phyloP scores from a whole-genome alignment of 306 rosid genomes.

The Hippophae tibetana region DNA sequence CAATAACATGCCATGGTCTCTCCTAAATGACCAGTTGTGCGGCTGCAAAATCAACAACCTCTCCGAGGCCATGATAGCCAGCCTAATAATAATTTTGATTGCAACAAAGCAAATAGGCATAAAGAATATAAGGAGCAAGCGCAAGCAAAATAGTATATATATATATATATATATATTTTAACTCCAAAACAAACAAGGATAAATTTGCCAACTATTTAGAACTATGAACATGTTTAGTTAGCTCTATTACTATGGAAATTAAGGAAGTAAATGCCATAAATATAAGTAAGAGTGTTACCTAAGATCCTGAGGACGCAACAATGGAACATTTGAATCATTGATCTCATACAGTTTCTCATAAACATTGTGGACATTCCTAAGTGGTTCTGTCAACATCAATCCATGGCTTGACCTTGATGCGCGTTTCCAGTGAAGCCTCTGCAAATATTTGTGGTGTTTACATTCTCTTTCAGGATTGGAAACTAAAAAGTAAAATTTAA shows the following conservation, averaged over 20 bases:
- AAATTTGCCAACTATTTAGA: no score
- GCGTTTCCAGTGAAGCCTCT: constrained; percentile 16
- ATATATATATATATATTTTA: no score
- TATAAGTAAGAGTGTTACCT: no score
- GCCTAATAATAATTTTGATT: background rate
- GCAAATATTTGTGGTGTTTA: background rate
- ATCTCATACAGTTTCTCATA: no score
- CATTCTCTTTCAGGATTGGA: background rate
- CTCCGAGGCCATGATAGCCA: constrained; percentile 15
- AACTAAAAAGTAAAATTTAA: background rate
- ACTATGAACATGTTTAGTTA: background rate
- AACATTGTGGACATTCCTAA: no score
- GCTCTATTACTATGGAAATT: constrained; percentile 1
- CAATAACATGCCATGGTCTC: constrained; percentile 16
- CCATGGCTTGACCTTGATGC: constrained; percentile 9
- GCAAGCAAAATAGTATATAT: no score
- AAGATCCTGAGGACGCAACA: no score
- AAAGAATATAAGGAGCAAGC: no score
- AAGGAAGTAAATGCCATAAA: background rate
- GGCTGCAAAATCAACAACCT: constrained; percentile 14
- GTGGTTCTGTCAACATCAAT: no score
- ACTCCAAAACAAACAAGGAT: no score
- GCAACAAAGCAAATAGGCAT: no score
- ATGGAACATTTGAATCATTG: no score
- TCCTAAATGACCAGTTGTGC: constrained; percentile 12